A percentile compares a stretch with the other conserved stretches of the same genome.
Conservation (phyloP, 2,329 filamentous ascomycete species). For the Fusarium cyanostomum region DNA sequence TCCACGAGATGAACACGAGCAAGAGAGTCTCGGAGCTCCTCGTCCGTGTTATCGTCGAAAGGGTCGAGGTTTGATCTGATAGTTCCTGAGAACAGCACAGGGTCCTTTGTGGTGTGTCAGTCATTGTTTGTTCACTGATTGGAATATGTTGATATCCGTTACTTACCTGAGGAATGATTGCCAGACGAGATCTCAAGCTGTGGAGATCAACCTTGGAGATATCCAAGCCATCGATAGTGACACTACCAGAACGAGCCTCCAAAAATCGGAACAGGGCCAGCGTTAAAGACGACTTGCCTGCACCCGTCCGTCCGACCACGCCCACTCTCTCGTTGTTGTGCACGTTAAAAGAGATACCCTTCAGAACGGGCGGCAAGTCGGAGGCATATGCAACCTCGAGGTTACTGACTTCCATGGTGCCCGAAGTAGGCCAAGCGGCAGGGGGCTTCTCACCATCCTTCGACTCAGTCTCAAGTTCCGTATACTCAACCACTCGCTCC, state of each 20-base stretch:
- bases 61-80: conserved; percentile 81
- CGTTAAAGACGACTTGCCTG: conserved; percentile 80
- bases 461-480: conserved; percentile 72
- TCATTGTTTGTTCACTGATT: background rate
- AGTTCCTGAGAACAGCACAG: conserved; percentile 83
- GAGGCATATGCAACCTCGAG: conserved; percentile 77
- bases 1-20: conserved; percentile 73
- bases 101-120: conserved; percentile 62
- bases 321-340: conserved; percentile 75
- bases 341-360: conserved; percentile 73
- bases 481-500: conserved; percentile 80
- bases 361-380: conserved; percentile 76
- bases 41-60: conserved; percentile 75
- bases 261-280: conserved; percentile 82
- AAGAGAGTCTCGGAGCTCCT: conserved; percentile 74
- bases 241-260: conserved; percentile 71
- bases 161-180: conserved; percentile 75
- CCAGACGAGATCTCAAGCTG: conserved; percentile 75
- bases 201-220: conserved; percentile 76
- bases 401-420: conserved; percentile 76
- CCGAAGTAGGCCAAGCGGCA: conserved; percentile 79
- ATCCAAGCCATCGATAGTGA: conserved; percentile 78
- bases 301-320: conserved; percentile 81
- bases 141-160: background rate
- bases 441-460: conserved; percentile 69